Evolutionary conservation across 2,329 filamentous ascomycete genomes (phyloP).

Genomic region (Dryadomyces quercus-mongolicae): DNA sequence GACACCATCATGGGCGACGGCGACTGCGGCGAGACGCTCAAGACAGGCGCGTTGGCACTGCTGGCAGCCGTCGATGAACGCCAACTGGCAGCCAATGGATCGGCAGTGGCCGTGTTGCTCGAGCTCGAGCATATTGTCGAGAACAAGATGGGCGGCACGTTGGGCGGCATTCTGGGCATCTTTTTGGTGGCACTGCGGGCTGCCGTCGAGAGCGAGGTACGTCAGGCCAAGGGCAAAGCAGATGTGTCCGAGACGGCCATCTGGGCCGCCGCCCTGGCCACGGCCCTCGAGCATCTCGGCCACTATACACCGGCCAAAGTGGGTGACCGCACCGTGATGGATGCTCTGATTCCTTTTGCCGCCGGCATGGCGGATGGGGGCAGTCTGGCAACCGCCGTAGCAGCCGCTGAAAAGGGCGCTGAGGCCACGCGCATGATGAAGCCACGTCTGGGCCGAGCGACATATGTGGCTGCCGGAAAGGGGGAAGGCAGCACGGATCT

Average conservation of each 20-base stretch:
- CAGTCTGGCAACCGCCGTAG: conserved; percentile 41
- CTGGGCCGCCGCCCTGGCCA: conserved; percentile 30
- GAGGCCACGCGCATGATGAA: conserved; percentile 53
- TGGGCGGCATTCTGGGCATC: conserved; percentile 41
- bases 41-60: conserved; percentile 36
- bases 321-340: conserved; percentile 46
- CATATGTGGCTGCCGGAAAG: conserved; percentile 47
- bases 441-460: conserved; percentile 53
- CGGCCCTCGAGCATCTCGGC: conserved; percentile 32
- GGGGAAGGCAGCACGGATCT: conserved; percentile 32
- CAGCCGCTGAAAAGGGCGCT: conserved; percentile 46
- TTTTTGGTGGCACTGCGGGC: conserved; percentile 37
- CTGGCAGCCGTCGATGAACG: conserved; percentile 30
- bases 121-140: conserved; percentile 43
- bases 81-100: conserved; percentile 27
- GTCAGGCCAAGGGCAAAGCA: conserved; percentile 1
- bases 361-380: conserved; percentile 30
- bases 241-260: conserved; percentile 16
- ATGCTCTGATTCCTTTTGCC: conserved; percentile 42
- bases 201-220: conserved; percentile 19
- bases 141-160: conserved; percentile 39
- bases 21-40: conserved; percentile 52
- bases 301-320: conserved; percentile 42
- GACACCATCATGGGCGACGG: conserved; percentile 54
- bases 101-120: conserved; percentile 32